Percentiles rank a stretch among this genome's conserved stretches.
These are phyloP conservation scores for Annulohypoxylon maeteangense DNA, from an alignment of 495 filamentous ascomycete species.

Conservation along the genomic window DNA sequence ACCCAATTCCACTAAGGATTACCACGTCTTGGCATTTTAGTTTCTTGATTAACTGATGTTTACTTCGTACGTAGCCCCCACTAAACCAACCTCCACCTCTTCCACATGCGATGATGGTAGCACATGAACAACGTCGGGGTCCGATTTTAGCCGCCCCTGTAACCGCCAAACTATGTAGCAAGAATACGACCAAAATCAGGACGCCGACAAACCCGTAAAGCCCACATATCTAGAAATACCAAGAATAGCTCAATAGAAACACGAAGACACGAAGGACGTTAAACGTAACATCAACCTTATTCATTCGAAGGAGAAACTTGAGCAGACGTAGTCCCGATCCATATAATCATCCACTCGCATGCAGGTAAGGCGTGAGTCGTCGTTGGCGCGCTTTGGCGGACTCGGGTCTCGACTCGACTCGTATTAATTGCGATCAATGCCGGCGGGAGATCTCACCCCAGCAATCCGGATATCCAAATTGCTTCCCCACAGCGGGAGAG, in stretches of 20 bases:
- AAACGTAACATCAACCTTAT: constrained; percentile 9
- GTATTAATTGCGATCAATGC: constrained; percentile 23
- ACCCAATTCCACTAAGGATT: neutral
- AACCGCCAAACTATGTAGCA: constrained; percentile 13
- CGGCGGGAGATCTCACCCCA: constrained; percentile 35
- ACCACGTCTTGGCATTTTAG: neutral
- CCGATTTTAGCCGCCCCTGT: constrained; percentile 30
- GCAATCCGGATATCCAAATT: constrained; percentile 45
- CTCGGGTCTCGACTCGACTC: constrained; percentile 24
- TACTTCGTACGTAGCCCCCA: neutral
- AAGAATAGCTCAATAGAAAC: neutral
- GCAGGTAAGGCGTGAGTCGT: constrained; percentile 5
- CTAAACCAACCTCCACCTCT: too few species aligned
- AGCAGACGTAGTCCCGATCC: neutral
- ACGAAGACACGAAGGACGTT: constrained; percentile 18
- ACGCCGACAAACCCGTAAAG: neutral
- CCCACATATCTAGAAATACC: neutral
- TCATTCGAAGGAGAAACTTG: constrained; percentile 15
- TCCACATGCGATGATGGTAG: neutral
- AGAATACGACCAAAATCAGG: neutral
- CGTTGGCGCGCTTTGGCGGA: constrained; percentile 37
- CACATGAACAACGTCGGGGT: neutral
- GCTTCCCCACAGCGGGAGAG: constrained; percentile 36
- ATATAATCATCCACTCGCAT: neutral
- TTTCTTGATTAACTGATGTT: neutral